Percentiles rank a stretch among this genome's conserved stretches.
Conservation (phyloP, 805 yeast species). For the Starmerella vitae region DNA sequence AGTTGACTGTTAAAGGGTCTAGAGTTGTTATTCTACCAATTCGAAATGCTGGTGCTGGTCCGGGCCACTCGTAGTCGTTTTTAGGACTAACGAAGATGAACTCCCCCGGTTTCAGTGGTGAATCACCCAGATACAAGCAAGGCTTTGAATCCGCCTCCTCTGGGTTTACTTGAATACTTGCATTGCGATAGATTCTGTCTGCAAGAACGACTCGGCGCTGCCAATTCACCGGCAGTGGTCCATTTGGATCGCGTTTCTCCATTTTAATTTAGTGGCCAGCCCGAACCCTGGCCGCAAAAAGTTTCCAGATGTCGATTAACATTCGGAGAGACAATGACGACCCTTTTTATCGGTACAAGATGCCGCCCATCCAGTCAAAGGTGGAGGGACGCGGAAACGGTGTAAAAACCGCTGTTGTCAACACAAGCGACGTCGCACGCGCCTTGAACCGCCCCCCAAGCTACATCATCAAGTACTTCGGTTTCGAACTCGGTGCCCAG, state of each 20-base stretch:
- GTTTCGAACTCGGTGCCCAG: slow-evolving; percentile 94
- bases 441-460: slow-evolving; percentile 88
- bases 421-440: slow-evolving; percentile 83
- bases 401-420: slow-evolving; percentile 87
- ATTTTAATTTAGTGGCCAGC: too few species aligned
- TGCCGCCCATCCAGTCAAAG: slow-evolving; percentile 96
- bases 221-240: slow-evolving; percentile 19
- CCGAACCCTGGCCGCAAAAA: too few species aligned
- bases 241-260: slow-evolving; percentile 7
- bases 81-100: slow-evolving; percentile 6
- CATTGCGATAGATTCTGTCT: slow-evolving; percentile 22
- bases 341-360: slow-evolving; percentile 97
- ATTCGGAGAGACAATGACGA: slow-evolving; percentile 95
- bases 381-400: slow-evolving; percentile 99
- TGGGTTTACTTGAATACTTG: too few species aligned
- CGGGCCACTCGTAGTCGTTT: slow-evolving; percentile 26
- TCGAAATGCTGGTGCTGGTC: slow-evolving; percentile 89
- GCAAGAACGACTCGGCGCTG: slow-evolving; percentile 23
- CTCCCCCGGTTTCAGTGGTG: slow-evolving; percentile 11
- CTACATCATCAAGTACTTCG: slow-evolving; percentile 86
- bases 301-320: slow-evolving; percentile 38
- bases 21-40: slow-evolving; percentile 76
- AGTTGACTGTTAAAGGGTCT: slow-evolving; percentile 35
- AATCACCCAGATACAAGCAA: too few species aligned
- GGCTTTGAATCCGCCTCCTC: too few species aligned